phyloP scores from a whole-genome alignment of 208 protist genomes.

The Trypanosoma caninum region DNA sequence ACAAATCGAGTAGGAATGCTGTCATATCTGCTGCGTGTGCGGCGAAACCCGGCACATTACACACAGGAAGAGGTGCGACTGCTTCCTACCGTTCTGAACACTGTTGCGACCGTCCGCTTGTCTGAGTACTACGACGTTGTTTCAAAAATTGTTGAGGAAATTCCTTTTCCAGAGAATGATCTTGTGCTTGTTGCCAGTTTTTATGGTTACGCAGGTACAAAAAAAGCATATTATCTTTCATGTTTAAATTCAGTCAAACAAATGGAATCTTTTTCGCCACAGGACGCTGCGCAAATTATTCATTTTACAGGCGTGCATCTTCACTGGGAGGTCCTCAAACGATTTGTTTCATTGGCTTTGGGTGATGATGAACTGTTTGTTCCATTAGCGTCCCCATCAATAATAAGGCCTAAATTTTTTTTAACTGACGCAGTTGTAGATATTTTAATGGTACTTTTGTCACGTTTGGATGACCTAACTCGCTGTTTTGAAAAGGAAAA shows the following conservation, averaged over 20 bases:
- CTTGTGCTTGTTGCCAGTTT: slow-evolving; percentile 20
- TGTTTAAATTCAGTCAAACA: slow-evolving; percentile 1
- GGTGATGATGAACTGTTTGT: neutral
- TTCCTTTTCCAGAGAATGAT: slow-evolving; percentile 5
- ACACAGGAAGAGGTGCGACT: slow-evolving; percentile 19
- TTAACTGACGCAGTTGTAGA: slow-evolving; percentile 9
- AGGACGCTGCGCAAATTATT: slow-evolving; percentile 9
- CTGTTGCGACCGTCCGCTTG: slow-evolving; percentile 17
- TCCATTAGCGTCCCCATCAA: neutral
- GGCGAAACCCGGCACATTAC: slow-evolving; percentile 15
- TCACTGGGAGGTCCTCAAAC: slow-evolving; percentile 3
- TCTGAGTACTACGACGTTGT: neutral
- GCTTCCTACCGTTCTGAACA: slow-evolving; percentile 19
- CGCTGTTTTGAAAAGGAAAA: neutral
- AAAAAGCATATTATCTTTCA: neutral
- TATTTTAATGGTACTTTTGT: slow-evolving; percentile 10
- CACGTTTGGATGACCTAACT: neutral
- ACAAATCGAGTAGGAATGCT: slow-evolving; percentile 26
- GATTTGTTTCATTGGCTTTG: neutral
- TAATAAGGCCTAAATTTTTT: neutral
- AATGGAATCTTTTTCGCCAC: neutral
- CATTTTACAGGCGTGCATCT: slow-evolving; percentile 9
- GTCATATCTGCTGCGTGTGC: slow-evolving; percentile 30
- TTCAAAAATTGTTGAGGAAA: slow-evolving; percentile 1
- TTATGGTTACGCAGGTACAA: neutral